A percentile compares a stretch with the other conserved stretches of the same genome.
Evolutionary conservation across 2,329 filamentous ascomycete species (phyloP).

Genomic region (Atkinsonella hypoxylon): DNA sequence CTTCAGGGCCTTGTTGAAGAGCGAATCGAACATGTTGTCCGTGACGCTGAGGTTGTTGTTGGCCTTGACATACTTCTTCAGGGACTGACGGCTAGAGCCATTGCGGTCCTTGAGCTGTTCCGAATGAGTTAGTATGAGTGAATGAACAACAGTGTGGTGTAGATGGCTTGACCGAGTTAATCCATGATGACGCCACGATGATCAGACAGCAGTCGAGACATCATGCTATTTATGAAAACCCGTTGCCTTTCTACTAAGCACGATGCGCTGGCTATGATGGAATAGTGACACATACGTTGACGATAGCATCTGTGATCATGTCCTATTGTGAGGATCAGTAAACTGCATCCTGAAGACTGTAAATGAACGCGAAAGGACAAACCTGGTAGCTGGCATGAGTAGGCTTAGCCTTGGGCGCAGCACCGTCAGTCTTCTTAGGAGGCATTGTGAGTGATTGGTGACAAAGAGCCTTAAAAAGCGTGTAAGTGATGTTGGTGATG

Average conservation of each 20-base stretch:
- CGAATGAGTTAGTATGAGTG: conserved; percentile 24
- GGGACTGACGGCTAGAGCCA: conserved; percentile 47
- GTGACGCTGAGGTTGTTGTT: conserved; percentile 35
- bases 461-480: conserved; percentile 9
- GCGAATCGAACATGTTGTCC: conserved; percentile 51
- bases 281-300: conserved; percentile 38
- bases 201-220: background rate
- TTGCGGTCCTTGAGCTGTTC: conserved; percentile 50
- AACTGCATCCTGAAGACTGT: background rate
- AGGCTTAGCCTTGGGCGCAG: conserved; percentile 35
- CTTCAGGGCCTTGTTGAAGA: conserved; percentile 80
- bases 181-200: background rate
- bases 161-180: background rate
- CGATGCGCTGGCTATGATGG: conserved; percentile 26
- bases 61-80: conserved; percentile 50
- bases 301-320: conserved; percentile 52
- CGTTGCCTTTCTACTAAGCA: background rate
- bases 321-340: conserved; percentile 30
- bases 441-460: conserved; percentile 35
- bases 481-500: conserved; percentile 1
- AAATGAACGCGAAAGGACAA: conserved; percentile 15
- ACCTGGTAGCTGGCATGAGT: conserved; percentile 49
- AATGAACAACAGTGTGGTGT: background rate
- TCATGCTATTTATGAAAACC: background rate
- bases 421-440: conserved; percentile 43